phyloP scores from a whole-genome alignment of 2,329 filamentous ascomycete genomes.

The Fusarium miscanthi region DNA sequence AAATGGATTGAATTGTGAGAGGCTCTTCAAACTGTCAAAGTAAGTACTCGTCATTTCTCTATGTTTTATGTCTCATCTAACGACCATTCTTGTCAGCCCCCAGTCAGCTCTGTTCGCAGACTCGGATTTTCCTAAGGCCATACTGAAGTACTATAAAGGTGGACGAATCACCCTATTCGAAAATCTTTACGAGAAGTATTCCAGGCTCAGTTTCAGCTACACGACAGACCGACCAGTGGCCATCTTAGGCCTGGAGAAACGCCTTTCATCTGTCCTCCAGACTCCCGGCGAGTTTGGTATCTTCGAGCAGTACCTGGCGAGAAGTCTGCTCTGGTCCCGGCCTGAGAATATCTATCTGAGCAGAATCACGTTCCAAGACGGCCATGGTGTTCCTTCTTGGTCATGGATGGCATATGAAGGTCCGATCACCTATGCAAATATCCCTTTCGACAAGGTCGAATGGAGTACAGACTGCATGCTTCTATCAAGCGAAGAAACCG shows the following conservation, averaged over 20 bases:
- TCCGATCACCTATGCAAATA: background rate
- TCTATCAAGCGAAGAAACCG: background rate
- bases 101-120: background rate
- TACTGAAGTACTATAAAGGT: background rate
- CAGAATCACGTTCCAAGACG: background rate
- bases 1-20: background rate
- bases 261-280: background rate
- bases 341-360: background rate
- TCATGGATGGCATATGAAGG: constrained; percentile 3
- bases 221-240: background rate
- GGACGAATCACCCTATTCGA: background rate
- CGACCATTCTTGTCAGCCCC: background rate
- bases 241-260: background rate
- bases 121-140: background rate
- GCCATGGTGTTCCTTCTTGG: background rate
- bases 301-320: background rate
- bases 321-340: background rate
- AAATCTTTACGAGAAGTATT: background rate
- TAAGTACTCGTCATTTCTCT: background rate
- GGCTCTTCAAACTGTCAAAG: background rate
- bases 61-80: background rate
- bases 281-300: background rate
- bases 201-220: background rate
- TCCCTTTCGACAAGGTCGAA: background rate
- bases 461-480: background rate